phyloP scores from a whole-genome alignment of 805 yeast species.

The Cyberlindnera amylophila region DNA sequence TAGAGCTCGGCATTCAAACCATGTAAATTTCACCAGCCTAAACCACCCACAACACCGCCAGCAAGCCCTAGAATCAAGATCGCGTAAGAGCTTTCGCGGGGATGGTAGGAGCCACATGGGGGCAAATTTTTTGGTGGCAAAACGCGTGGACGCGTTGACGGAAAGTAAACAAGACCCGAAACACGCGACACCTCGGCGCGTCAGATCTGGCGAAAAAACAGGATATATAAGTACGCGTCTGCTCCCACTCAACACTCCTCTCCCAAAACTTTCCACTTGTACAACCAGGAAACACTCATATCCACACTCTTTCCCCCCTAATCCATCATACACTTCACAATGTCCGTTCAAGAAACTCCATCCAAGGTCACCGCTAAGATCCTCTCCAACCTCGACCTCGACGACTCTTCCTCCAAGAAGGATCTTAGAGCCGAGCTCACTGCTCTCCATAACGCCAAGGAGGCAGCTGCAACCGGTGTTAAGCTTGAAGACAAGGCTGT shows the following conservation, averaged over 20 bases:
- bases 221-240: not conserved
- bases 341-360: slow-evolving; percentile 62
- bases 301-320: no score
- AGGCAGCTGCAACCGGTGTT: slow-evolving; percentile 17
- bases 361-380: slow-evolving; percentile 61
- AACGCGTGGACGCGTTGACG: not conserved
- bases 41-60: not conserved
- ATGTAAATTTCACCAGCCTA: no score
- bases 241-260: not conserved
- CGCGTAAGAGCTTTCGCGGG: not conserved
- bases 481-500: slow-evolving; percentile 13
- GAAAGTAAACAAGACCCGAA: not conserved
- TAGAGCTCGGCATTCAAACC: no score
- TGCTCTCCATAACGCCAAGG: slow-evolving; percentile 39
- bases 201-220: not conserved
- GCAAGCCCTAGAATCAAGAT: not conserved
- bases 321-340: slow-evolving; percentile 6
- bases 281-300: not conserved
- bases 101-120: not conserved
- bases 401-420: slow-evolving; percentile 34
- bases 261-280: not conserved
- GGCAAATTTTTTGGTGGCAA: no score
- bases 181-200: slow-evolving; percentile 1
- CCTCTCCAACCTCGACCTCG: slow-evolving; percentile 48
- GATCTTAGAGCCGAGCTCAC: slow-evolving; percentile 39